phyloP scores from a whole-genome alignment of 176 grass and related monocot genomes.

The Avena insularis region DNA sequence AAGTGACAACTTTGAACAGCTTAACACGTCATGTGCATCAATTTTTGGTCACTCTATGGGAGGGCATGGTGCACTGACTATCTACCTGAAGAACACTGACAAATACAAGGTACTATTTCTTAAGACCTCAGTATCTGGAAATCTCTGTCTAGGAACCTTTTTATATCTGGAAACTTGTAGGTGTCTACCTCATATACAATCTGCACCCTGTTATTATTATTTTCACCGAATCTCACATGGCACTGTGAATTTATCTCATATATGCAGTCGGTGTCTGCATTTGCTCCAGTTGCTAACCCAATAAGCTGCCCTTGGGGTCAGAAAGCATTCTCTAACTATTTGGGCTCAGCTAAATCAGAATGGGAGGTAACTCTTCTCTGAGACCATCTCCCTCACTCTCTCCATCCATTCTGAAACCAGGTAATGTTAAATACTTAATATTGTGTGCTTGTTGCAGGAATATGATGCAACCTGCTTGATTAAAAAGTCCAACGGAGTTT shows the following conservation, averaged over 20 bases:
- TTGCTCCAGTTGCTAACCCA: conserved; percentile 83
- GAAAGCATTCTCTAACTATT: conserved; percentile 99
- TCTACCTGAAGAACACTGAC: conserved; percentile 91
- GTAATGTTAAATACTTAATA: background rate
- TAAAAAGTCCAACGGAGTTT: conserved; percentile 65
- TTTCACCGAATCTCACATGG: background rate
- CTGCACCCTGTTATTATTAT: background rate
- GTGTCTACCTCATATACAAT: background rate
- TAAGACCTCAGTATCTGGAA: background rate
- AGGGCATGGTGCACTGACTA: conserved; percentile 85
- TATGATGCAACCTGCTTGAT: conserved; percentile 83
- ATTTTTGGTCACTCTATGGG: conserved; percentile 99
- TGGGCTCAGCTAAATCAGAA: conserved; percentile 73
- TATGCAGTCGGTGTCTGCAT: conserved; percentile 89
- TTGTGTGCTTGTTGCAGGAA: conserved; percentile 59
- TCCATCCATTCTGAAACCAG: background rate
- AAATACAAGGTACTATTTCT: conserved; percentile 84
- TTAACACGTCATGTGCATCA: conserved; percentile 72
- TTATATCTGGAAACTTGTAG: background rate
- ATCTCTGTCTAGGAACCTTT: background rate
- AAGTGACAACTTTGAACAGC: conserved; percentile 76
- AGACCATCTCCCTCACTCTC: background rate
- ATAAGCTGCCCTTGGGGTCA: conserved; percentile 92
- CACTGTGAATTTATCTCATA: background rate
- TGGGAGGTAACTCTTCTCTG: conserved; percentile 68